Conservation (phyloP, 495 filamentous ascomycete genomes). For the Aspergillus baeticus region DNA sequence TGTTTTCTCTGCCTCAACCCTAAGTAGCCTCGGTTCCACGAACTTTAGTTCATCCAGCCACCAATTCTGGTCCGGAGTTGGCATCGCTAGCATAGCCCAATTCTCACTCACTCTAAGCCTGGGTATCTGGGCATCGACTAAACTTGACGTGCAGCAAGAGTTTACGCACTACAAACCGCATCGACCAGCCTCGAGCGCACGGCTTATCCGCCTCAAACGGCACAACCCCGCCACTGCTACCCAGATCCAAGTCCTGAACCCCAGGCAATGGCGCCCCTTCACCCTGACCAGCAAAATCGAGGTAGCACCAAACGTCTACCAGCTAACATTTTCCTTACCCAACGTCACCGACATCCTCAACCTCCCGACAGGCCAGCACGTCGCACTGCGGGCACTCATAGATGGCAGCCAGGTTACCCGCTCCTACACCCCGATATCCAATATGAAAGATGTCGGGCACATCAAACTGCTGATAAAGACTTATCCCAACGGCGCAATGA, state of each 20-base stretch:
- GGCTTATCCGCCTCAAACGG: conserved; percentile 13
- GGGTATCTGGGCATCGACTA: conserved; percentile 22
- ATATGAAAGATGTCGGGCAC: conserved; percentile 46
- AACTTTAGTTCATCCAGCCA: no score
- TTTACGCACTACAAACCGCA: conserved; percentile 24
- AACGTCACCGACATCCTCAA: conserved; percentile 37
- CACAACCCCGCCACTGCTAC: neutral
- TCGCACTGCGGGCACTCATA: conserved; percentile 47
- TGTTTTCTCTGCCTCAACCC: neutral
- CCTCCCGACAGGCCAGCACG: conserved; percentile 54
- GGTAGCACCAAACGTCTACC: conserved; percentile 47
- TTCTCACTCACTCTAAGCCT: conserved; percentile 16
- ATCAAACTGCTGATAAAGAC: conserved; percentile 49
- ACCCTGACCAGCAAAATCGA: conserved; percentile 41
- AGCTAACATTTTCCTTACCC: conserved; percentile 49
- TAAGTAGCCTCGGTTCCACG: no score
- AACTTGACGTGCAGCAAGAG: conserved; percentile 26
- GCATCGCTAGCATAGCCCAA: conserved; percentile 21
- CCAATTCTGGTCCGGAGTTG: conserved; percentile 20
- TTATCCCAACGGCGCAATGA: conserved; percentile 48
- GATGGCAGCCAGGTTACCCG: conserved; percentile 42
- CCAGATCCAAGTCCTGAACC: conserved; percentile 26
- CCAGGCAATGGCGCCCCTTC: conserved; percentile 35
- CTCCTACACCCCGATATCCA: conserved; percentile 53
- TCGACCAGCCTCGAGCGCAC: conserved; percentile 11